phyloP scores from a whole-genome alignment of 352 stramenopile species.

The Phytopythium ostracodes region DNA sequence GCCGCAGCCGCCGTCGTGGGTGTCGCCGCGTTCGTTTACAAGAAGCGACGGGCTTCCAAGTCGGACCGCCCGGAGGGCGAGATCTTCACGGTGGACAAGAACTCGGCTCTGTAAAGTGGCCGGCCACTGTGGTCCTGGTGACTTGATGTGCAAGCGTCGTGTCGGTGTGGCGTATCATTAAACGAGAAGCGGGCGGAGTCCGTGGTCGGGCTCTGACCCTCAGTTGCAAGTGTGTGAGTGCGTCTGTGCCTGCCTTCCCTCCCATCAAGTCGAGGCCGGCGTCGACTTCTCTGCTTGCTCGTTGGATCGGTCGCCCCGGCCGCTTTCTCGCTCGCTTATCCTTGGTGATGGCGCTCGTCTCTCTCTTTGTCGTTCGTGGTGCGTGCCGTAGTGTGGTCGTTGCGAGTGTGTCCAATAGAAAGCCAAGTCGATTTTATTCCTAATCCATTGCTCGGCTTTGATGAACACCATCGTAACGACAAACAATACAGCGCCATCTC shows the following conservation, averaged over 20 bases:
- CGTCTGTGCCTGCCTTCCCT: neutral
- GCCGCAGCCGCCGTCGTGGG: slow-evolving; percentile 44
- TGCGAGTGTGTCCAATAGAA: slow-evolving; percentile 9
- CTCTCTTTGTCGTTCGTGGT: slow-evolving; percentile 6
- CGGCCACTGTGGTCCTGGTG: slow-evolving; percentile 4
- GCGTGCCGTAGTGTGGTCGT: slow-evolving; percentile 1
- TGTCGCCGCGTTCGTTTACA: slow-evolving; percentile 48
- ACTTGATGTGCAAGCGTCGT: slow-evolving; percentile 11
- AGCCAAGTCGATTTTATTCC: slow-evolving; percentile 7
- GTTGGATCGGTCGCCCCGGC: neutral
- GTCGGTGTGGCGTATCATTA: slow-evolving; percentile 8
- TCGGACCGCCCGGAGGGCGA: slow-evolving; percentile 40
- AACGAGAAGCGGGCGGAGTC: neutral
- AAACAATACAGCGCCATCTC: neutral
- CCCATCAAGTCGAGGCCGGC: too few relatives aligned
- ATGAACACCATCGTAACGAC: neutral
- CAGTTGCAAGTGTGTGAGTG: neutral
- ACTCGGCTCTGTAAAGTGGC: slow-evolving; percentile 59
- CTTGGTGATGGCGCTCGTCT: slow-evolving; percentile 19
- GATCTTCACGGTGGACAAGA: slow-evolving; percentile 81
- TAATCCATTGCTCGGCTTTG: neutral
- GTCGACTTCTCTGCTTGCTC: neutral
- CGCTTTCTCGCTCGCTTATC: slow-evolving; percentile 4
- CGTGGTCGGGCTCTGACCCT: neutral
- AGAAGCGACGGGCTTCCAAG: slow-evolving; percentile 59